These are phyloP conservation scores for Orbilia blumenaviensis DNA, from an alignment of 2,329 filamentous ascomycete genomes.

Conservation along the genomic window DNA sequence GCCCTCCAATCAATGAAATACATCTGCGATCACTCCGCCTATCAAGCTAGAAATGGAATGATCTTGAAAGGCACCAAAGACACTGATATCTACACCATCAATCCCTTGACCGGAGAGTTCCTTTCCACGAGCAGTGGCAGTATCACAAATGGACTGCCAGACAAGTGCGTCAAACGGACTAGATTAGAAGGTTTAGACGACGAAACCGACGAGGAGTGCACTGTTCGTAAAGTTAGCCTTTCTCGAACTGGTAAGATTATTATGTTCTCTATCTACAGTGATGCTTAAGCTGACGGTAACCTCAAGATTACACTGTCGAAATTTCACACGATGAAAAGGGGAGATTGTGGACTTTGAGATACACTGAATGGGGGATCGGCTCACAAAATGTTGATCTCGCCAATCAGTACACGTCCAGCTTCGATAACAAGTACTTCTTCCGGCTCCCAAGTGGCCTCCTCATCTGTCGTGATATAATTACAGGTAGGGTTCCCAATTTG, in stretches of 20 bases:
- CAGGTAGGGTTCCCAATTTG: constrained; percentile 70
- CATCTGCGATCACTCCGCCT: constrained; percentile 30
- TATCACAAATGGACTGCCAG: constrained; percentile 34
- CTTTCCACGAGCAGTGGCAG: constrained; percentile 27
- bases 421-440: constrained; percentile 89
- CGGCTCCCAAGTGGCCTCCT: constrained; percentile 78
- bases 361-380: constrained; percentile 94
- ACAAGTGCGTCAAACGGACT: constrained; percentile 45
- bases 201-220: constrained; percentile 39
- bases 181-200: constrained; percentile 44
- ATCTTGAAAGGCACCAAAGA: constrained; percentile 17
- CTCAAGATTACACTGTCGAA: constrained; percentile 84
- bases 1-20: constrained; percentile 42
- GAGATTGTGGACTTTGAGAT: constrained; percentile 86
- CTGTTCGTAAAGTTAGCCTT: constrained; percentile 38
- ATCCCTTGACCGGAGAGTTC: constrained; percentile 37
- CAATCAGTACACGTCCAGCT: constrained; percentile 78
- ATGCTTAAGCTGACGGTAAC: background rate
- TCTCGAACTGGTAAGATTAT: constrained; percentile 23
- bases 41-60: constrained; percentile 33
- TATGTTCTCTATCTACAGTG: background rate
- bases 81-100: constrained; percentile 52
- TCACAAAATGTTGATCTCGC: constrained; percentile 88
- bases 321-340: constrained; percentile 80
- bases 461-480: constrained; percentile 23